Base-by-base conservation (phyloP, 108 stramenopile genomes). In the Stephanodiscus minutulus region DNA sequence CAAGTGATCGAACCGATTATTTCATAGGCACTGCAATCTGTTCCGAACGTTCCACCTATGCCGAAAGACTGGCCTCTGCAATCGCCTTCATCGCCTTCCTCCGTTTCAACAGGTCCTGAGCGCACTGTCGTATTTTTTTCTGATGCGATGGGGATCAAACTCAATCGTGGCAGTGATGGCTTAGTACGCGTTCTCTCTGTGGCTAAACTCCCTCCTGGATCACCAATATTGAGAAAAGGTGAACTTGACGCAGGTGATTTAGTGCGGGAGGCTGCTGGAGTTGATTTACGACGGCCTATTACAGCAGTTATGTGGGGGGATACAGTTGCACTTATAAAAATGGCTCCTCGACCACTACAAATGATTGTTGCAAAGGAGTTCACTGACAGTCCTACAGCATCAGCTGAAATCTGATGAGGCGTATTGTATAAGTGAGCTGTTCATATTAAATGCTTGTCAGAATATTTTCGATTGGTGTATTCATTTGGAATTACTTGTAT, bases 251-350 rank as follows among this genome's bases (percentile, higher is more conserved):
- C 82, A 3, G 93, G 93, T 10, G 93, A 94, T 79, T 77, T 94
- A 15, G 79, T 94, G 37, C 74, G 93, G 44, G 93, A 94, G 64
- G 90, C 88, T 25, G 91, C 88, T 0, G 93, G 93, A 53, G 90
- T 94, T 12, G 93, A 94, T 58, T 64, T 94, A 17, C 78, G 93
- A 44, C 76, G 93, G 39, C 93, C 93, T 2, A 88, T 94, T 56
- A 94, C 93, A 21, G 90, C 89, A 60, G 85, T 88, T 15, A 94
- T 94, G 93, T 94, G 93, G 93, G 82, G 91, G 17, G 93, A 94
- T 61, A 94, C 93, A 11, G 93, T 94, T 9, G 93, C 93, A 27
- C 70, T 94, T 50, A 88, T 94, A 52, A 91, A 91, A 60, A 88
- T 94, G 85, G 87, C 88, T 58, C 88, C 93, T 22, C 77, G 93